Evolutionary conservation across 2,329 filamentous ascomycete species (phyloP).

Genomic region (Aspergillus awamori): DNA sequence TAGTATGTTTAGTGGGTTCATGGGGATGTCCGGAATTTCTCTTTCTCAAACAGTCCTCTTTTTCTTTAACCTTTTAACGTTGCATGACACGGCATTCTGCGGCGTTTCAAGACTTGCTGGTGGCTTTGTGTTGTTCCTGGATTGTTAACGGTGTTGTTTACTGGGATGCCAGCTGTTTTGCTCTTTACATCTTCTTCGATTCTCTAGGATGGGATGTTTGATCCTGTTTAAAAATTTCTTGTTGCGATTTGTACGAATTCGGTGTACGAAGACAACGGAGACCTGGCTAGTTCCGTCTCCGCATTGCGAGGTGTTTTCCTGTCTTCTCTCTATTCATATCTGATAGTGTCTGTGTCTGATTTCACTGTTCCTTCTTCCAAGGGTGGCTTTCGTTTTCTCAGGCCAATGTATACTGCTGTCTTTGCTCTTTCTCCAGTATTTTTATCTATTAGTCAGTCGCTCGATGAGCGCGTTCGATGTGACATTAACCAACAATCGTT

Average conservation of each 20-base stretch:
- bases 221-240: constrained; percentile 7
- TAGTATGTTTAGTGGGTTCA: constrained; percentile 6
- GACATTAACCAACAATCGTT: neutral
- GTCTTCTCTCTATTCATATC: neutral
- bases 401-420: constrained; percentile 4
- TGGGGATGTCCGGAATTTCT: constrained; percentile 2
- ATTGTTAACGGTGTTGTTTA: constrained; percentile 20
- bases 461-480: neutral
- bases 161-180: constrained; percentile 11
- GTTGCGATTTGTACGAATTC: constrained; percentile 10
- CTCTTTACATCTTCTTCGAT: too few relatives aligned
- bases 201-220: neutral
- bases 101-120: constrained; percentile 14
- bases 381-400: neutral
- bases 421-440: neutral
- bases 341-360: neutral
- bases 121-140: constrained; percentile 24
- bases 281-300: constrained; percentile 16
- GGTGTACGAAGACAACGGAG: constrained; percentile 28
- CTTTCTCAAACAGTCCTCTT: neutral
- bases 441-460: neutral
- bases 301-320: constrained; percentile 7
- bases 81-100: constrained; percentile 14
- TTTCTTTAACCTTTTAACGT: constrained; percentile 9
- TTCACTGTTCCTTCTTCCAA: neutral